A percentile compares a stretch with the other conserved stretches of the same genome.
Evolutionary conservation across 2,329 filamentous ascomycete species (phyloP).

Genomic region (Juglanconis juglandina): DNA sequence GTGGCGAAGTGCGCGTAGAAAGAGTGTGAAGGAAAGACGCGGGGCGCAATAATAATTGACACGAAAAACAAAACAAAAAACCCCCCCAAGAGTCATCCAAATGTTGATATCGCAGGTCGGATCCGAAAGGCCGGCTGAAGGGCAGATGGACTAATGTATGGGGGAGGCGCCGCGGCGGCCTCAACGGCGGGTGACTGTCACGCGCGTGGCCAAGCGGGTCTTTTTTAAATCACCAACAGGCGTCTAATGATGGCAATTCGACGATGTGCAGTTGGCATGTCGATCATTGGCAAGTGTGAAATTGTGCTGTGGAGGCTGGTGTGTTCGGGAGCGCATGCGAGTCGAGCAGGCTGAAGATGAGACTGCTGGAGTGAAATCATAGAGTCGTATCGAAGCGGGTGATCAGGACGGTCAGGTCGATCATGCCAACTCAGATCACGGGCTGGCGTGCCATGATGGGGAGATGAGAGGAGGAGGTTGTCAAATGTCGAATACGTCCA

Average conservation of each 20-base stretch:
- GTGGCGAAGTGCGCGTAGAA: too few species aligned
- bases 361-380: background rate
- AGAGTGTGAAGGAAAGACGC: too few species aligned
- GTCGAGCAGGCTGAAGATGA: slow-evolving; percentile 6
- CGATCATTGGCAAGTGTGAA: slow-evolving; percentile 15
- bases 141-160: background rate
- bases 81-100: too few species aligned
- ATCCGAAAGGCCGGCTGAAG: background rate
- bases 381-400: too few species aligned
- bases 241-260: slow-evolving; percentile 6
- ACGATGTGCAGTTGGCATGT: slow-evolving; percentile 7
- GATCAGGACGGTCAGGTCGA: too few species aligned
- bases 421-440: too few species aligned
- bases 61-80: too few species aligned
- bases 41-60: too few species aligned
- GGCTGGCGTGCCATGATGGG: too few species aligned
- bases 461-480: too few species aligned
- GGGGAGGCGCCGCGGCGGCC: background rate
- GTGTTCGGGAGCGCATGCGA: background rate
- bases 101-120: background rate
- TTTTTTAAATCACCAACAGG: slow-evolving; percentile 15
- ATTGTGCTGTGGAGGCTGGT: slow-evolving; percentile 15
- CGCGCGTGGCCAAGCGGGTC: slow-evolving; percentile 8
- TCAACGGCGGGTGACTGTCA: slow-evolving; percentile 1
- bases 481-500: too few species aligned